Evolutionary conservation across 768 basidiomycete species (phyloP).

Genomic region (Serendipita vermifera): DNA sequence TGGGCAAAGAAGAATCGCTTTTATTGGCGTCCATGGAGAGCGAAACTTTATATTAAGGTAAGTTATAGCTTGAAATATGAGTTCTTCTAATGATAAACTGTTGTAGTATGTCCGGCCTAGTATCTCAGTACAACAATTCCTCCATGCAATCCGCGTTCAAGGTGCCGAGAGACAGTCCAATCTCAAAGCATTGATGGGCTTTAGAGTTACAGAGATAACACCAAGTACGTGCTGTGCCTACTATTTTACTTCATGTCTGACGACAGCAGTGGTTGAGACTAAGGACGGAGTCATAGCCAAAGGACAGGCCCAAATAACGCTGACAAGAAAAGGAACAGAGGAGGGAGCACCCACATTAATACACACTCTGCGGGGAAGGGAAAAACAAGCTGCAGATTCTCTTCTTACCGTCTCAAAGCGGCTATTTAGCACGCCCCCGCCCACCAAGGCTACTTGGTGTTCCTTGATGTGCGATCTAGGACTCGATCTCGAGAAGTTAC

Average conservation of each 20-base stretch:
- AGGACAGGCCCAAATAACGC: not conserved
- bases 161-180: not conserved
- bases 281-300: not conserved
- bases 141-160: not conserved
- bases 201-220: not conserved
- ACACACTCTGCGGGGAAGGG: not conserved
- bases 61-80: not conserved
- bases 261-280: not conserved
- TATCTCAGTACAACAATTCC: not conserved
- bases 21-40: not conserved
- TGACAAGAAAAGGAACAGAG: not conserved
- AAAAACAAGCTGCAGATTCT: not conserved
- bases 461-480: not conserved
- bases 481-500: not conserved
- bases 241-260: not conserved
- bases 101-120: not conserved
- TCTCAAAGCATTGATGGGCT: not conserved
- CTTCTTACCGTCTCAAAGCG: not conserved
- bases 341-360: not conserved
- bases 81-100: not conserved
- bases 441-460: constrained; percentile 6
- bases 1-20: not conserved
- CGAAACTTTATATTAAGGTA: constrained; percentile 3
- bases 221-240: not conserved
- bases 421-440: not conserved